Percentiles rank a stretch among this genome's conserved stretches.
phyloP scores from a whole-genome alignment of 169 alveolate genomes.

The Eimeria sp. region DNA sequence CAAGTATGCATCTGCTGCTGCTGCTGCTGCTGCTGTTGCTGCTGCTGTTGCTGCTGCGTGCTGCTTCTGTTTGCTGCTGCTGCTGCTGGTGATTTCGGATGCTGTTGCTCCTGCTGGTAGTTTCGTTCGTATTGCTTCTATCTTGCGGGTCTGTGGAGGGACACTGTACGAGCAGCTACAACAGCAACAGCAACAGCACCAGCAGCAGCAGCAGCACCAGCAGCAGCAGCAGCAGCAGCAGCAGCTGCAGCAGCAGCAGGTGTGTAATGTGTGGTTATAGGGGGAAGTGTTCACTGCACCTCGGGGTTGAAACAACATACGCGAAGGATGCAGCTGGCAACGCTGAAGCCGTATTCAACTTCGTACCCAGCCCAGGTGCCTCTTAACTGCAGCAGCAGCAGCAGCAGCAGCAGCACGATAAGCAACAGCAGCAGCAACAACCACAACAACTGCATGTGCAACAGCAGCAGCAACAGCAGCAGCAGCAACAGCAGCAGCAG shows the following conservation, averaged over 20 bases:
- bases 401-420: neutral
- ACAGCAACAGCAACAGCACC: neutral
- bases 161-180: neutral
- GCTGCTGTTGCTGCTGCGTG: neutral
- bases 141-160: neutral
- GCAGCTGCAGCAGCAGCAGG: neutral
- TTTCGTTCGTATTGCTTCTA: neutral
- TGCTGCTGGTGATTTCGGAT: neutral
- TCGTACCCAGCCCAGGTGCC: slow-evolving; percentile 82
- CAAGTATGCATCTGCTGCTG: slow-evolving; percentile 61
- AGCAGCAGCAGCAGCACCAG: neutral
- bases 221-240: neutral
- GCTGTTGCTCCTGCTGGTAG: slow-evolving; percentile 5
- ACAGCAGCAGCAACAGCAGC: neutral
- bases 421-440: neutral
- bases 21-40: slow-evolving; percentile 35
- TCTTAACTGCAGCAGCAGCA: neutral
- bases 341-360: slow-evolving; percentile 72
- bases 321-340: slow-evolving; percentile 79
- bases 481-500: slow-evolving; percentile 3
- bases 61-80: slow-evolving; percentile 5
- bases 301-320: slow-evolving; percentile 82
- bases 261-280: slow-evolving; percentile 24
- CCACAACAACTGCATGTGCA: neutral
- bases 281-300: slow-evolving; percentile 61